Conservation (phyloP, 2,329 filamentous ascomycete genomes). For the Botrytis cinerea region DNA sequence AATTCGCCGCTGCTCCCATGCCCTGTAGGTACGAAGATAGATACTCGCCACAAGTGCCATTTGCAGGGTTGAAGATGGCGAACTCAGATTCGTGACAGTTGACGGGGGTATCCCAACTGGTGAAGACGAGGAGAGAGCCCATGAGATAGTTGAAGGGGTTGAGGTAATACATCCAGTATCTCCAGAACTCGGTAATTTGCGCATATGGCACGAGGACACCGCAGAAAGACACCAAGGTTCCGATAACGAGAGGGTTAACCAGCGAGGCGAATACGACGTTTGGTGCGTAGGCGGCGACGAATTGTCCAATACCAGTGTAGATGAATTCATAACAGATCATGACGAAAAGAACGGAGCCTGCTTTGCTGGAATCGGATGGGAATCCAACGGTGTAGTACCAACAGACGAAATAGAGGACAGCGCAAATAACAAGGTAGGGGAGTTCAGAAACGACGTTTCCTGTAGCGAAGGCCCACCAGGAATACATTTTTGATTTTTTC, state of each 20-base stretch:
- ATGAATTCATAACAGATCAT: constrained; percentile 46
- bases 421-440: constrained; percentile 49
- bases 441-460: constrained; percentile 52
- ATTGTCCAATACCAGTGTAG: constrained; percentile 62
- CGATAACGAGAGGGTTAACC: constrained; percentile 57
- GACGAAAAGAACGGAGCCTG: constrained; percentile 55
- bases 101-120: constrained; percentile 50
- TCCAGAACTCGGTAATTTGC: constrained; percentile 70
- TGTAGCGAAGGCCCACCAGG: constrained; percentile 60
- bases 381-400: constrained; percentile 63
- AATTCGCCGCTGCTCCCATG: constrained; percentile 50
- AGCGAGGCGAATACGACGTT: constrained; percentile 61
- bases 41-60: constrained; percentile 63
- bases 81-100: constrained; percentile 52
- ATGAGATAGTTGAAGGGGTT: constrained; percentile 65
- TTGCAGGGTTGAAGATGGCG: constrained; percentile 44
- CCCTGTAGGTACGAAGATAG: constrained; percentile 53
- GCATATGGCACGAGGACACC: constrained; percentile 72
- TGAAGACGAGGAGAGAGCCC: constrained; percentile 56
- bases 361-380: constrained; percentile 46
- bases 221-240: constrained; percentile 68
- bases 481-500: constrained; percentile 63
- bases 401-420: constrained; percentile 50
- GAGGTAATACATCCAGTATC: constrained; percentile 51
- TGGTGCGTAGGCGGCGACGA: constrained; percentile 63